These are phyloP conservation scores for Fusarium drepaniforme DNA, from an alignment of 2,329 filamentous ascomycete genomes.

Conservation along the genomic window DNA sequence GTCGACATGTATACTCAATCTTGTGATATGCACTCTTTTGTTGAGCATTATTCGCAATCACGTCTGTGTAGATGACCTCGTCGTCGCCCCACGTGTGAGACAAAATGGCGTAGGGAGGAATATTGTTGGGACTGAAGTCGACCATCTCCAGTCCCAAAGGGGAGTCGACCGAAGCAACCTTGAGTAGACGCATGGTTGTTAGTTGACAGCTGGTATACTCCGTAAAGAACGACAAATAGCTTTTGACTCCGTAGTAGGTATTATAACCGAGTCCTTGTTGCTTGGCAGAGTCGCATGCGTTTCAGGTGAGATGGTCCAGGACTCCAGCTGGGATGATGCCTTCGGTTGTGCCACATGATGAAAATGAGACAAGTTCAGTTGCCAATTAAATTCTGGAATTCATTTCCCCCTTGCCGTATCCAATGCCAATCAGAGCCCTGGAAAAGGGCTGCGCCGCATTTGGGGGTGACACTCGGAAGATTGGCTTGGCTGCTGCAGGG, in stretches of 20 bases:
- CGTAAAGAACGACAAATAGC: background rate
- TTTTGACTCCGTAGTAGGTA: background rate
- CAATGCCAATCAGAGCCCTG: background rate
- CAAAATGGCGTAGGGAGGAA: slow-evolving; percentile 38
- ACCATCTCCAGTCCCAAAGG: background rate
- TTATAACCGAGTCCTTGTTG: background rate
- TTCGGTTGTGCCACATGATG: background rate
- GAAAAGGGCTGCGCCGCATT: background rate
- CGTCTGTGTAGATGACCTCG: slow-evolving; percentile 36
- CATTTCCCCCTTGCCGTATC: background rate
- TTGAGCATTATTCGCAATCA: slow-evolving; percentile 4
- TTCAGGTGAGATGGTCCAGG: background rate
- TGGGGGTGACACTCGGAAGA: background rate
- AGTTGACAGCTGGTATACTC: too few species aligned
- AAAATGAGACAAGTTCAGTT: background rate
- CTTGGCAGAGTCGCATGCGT: background rate
- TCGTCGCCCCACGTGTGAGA: slow-evolving; percentile 45
- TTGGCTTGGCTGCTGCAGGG: background rate
- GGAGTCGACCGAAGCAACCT: background rate
- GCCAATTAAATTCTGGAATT: background rate
- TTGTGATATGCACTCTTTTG: slow-evolving; percentile 12
- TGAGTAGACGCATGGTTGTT: slow-evolving; percentile 2
- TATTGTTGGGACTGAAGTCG: slow-evolving; percentile 1
- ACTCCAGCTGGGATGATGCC: background rate
- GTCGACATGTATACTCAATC: slow-evolving; percentile 7